A percentile compares a stretch with the other conserved stretches of the same genome.
Evolutionary conservation across 176 grass and related monocot genomes (phyloP).

Genomic region (Rhynchospora breviuscula): DNA sequence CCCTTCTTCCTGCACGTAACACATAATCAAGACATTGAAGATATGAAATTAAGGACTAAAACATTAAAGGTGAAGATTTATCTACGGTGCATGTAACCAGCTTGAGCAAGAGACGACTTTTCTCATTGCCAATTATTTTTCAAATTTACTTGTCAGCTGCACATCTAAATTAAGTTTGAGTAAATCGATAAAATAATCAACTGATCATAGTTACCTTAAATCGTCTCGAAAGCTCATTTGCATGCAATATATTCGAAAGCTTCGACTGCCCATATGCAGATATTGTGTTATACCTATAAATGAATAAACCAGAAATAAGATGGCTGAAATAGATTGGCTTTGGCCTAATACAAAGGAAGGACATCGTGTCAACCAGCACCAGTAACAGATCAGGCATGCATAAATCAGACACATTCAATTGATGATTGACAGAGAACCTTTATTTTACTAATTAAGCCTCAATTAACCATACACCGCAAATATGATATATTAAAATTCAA

Average conservation of each 20-base stretch:
- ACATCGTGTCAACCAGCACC: not conserved
- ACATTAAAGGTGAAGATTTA: not conserved
- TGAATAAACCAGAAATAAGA: constrained; percentile 22
- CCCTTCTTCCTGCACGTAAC: constrained; percentile 52
- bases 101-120: not conserved
- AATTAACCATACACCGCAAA: not conserved
- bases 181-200: not conserved
- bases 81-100: not conserved
- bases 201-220: constrained; percentile 45
- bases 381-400: not conserved
- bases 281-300: constrained; percentile 52
- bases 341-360: not conserved
- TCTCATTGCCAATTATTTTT: not conserved
- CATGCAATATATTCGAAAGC: constrained; percentile 81
- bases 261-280: constrained; percentile 91
- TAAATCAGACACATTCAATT: not conserved
- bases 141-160: not conserved
- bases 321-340: constrained; percentile 2
- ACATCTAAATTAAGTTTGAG: not conserved
- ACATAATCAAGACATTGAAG: not conserved
- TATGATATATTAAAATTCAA: not conserved
- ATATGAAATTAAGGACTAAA: not conserved
- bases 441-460: not conserved
- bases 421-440: not conserved
- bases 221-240: constrained; percentile 77